Evolutionary conservation across 1,139 yeast species (phyloP).

Genomic region (Geotrichum australiense): DNA sequence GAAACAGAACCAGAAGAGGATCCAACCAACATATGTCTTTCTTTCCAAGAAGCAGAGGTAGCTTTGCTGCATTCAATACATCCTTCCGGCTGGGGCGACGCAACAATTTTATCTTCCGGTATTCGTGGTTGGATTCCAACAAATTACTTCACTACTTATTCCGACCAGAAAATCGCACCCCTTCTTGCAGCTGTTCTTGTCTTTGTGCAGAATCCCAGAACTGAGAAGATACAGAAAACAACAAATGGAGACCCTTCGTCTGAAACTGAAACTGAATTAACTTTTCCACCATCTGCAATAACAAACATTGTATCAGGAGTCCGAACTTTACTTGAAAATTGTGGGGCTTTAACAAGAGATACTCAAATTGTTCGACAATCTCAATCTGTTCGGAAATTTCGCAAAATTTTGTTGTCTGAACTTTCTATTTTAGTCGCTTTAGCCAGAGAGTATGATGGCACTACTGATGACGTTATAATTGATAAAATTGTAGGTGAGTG

Average conservation of each 20-base stretch:
- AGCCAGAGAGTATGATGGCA: slow-evolving; percentile 76
- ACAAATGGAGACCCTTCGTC: not conserved
- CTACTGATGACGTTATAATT: slow-evolving; percentile 57
- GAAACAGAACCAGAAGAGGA: slow-evolving; percentile 34
- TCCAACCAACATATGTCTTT: slow-evolving; percentile 68
- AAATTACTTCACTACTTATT: slow-evolving; percentile 60
- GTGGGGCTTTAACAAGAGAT: slow-evolving; percentile 83
- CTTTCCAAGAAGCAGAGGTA: slow-evolving; percentile 71
- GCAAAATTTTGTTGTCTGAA: slow-evolving; percentile 79
- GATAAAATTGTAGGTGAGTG: slow-evolving; percentile 67
- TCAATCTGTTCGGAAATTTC: slow-evolving; percentile 60
- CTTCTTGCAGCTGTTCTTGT: slow-evolving; percentile 69
- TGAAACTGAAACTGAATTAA: slow-evolving; percentile 19
- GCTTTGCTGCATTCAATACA: slow-evolving; percentile 87
- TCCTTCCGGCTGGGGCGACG: slow-evolving; percentile 97
- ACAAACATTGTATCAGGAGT: slow-evolving; percentile 79
- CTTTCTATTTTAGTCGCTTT: slow-evolving; percentile 84
- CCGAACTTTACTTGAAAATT: slow-evolving; percentile 60
- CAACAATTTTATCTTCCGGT: slow-evolving; percentile 63
- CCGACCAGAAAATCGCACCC: slow-evolving; percentile 46
- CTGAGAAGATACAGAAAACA: slow-evolving; percentile 22
- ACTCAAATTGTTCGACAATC: slow-evolving; percentile 66
- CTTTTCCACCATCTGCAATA: slow-evolving; percentile 38
- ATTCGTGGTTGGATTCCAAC: slow-evolving; percentile 96
- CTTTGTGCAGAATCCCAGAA: slow-evolving; percentile 59